Percentiles rank a stretch among this genome's conserved stretches.
Evolutionary conservation across 139 green algal species (phyloP).

Genomic region (Edaphochlamys debaryana): DNA sequence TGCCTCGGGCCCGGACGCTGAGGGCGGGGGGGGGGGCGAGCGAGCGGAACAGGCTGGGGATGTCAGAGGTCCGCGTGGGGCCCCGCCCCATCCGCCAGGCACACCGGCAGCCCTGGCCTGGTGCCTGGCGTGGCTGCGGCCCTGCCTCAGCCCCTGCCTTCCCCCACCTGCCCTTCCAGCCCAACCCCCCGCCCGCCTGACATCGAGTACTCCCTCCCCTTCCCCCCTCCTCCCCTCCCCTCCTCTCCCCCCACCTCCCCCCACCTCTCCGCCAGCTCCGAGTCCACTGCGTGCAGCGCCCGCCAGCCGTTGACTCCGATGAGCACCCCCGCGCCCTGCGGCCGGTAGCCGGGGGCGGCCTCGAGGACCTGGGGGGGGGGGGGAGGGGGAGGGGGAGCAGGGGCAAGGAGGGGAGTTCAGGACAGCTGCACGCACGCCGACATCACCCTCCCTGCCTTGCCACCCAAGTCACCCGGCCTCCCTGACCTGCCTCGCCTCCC

Average conservation of each 20-base stretch:
- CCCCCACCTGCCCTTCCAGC: too few species aligned
- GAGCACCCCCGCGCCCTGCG: conserved; percentile 9
- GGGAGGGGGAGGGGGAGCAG: background rate
- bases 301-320: conserved; percentile 23
- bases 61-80: background rate
- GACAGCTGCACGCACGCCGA: background rate
- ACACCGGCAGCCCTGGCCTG: too few species aligned
- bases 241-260: too few species aligned
- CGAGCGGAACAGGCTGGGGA: background rate
- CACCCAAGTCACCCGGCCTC: background rate
- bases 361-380: conserved; percentile 2
- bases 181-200: too few species aligned
- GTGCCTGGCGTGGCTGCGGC: background rate
- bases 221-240: too few species aligned
- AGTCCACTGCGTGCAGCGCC: conserved; percentile 19
- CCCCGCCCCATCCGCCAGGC: too few species aligned
- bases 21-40: background rate
- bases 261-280: conserved; percentile 2
- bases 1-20: conserved; percentile 7
- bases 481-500: background rate
- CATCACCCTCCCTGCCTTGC: background rate
- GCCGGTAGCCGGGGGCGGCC: background rate
- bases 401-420: background rate
- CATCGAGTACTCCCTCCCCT: too few species aligned
- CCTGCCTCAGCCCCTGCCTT: too few species aligned